Conservation (phyloP, 108 stramenopile species). For the Ochromonas danica region DNA sequence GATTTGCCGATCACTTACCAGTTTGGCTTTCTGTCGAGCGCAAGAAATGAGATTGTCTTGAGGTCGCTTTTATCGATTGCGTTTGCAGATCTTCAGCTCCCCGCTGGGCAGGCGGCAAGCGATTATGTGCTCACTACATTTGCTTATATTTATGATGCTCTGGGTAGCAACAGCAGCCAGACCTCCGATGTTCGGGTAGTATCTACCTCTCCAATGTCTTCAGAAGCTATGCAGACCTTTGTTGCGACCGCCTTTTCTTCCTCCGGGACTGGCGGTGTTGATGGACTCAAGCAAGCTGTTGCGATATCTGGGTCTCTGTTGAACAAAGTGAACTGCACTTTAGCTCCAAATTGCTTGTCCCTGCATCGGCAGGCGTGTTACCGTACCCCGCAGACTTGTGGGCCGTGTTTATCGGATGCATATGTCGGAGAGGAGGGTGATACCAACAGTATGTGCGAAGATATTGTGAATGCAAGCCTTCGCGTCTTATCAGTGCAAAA, state of each 20-base stretch:
- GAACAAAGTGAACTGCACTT: constrained; percentile 4
- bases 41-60: neutral
- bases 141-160: constrained; percentile 5
- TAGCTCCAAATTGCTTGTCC: neutral
- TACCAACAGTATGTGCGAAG: neutral
- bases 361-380: constrained; percentile 6
- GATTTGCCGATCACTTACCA: constrained; percentile 10
- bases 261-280: neutral
- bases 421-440: neutral
- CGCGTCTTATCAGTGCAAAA: neutral
- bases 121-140: neutral
- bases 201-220: neutral
- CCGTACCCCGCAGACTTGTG: constrained; percentile 4
- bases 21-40: neutral
- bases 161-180: neutral
- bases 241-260: neutral
- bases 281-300: neutral
- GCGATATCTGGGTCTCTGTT: neutral
- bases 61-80: neutral
- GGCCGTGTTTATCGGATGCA: constrained; percentile 11
- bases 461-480: neutral
- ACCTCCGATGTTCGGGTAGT: neutral
- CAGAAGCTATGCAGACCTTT: neutral
- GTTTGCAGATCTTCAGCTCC: neutral
- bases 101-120: neutral